Percentiles rank a stretch among this genome's conserved stretches.
These are phyloP conservation scores for Aspergillus tubingensis DNA, from an alignment of 2,329 filamentous ascomycete species.

Conservation along the genomic window DNA sequence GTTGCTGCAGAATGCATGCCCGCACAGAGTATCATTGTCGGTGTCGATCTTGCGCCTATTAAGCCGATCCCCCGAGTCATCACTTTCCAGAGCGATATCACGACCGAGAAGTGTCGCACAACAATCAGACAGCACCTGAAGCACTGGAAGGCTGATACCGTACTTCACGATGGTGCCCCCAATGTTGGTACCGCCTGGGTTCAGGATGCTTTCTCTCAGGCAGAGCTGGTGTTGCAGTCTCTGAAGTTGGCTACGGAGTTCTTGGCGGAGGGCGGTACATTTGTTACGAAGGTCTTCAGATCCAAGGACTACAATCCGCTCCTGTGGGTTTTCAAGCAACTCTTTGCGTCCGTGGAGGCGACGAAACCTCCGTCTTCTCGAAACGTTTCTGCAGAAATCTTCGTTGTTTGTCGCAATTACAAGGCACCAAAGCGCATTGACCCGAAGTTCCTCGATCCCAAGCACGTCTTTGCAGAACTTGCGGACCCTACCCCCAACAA, in stretches of 20 bases:
- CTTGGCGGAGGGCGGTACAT: conserved; percentile 81
- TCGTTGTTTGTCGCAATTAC: conserved; percentile 93
- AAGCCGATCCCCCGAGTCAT: conserved; percentile 94
- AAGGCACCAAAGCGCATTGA: conserved; percentile 94
- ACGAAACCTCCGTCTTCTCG: conserved; percentile 95
- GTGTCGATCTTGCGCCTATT: conserved; percentile 92
- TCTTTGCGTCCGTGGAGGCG: conserved; percentile 92
- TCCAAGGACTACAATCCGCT: conserved; percentile 96
- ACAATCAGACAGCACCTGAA: conserved; percentile 89
- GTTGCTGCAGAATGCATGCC: conserved; percentile 97
- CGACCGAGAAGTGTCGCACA: conserved; percentile 90
- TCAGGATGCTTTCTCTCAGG: conserved; percentile 97
- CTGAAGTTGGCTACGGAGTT: conserved; percentile 96
- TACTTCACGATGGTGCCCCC: conserved; percentile 93
- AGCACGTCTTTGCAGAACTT: conserved; percentile 90
- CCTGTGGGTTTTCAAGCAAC: conserved; percentile 95
- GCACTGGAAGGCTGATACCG: conserved; percentile 93
- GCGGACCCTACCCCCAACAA: conserved; percentile 84
- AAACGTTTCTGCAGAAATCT: conserved; percentile 97
- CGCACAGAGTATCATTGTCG: conserved; percentile 82
- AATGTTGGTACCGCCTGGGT: conserved; percentile 98
- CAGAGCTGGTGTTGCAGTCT: conserved; percentile 84
- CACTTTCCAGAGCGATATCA: conserved; percentile 96
- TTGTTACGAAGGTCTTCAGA: conserved; percentile 96
- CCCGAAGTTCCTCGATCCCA: conserved; percentile 86